Conservation (phyloP, 345 rosid genomes). For the Bruguiera sexangula region DNA sequence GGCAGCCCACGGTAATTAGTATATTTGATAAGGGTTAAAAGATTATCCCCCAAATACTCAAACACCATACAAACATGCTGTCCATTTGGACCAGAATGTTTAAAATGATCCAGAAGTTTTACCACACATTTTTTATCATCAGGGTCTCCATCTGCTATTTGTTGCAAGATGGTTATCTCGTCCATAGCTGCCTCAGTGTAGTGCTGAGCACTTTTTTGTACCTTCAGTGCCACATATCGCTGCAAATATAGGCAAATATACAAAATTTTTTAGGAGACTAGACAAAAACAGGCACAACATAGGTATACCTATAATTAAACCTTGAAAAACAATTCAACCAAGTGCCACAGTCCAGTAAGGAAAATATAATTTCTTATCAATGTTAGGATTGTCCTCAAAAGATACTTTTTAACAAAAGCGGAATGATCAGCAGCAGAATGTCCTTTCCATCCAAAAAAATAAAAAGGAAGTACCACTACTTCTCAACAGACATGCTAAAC, state of each 20-base stretch:
- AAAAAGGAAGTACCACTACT: no score
- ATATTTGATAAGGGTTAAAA: constrained; percentile 63
- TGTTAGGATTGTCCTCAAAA: no score
- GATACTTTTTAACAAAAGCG: no score
- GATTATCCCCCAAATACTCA: constrained; percentile 73
- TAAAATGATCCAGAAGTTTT: constrained; percentile 74
- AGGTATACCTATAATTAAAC: background rate
- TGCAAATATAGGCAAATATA: constrained; percentile 19
- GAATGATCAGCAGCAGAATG: no score
- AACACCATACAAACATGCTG: constrained; percentile 81
- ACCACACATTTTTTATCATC: constrained; percentile 64
- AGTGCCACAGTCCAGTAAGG: no score
- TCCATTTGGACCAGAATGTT: constrained; percentile 76
- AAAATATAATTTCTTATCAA: no score
- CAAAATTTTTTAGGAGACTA: background rate
- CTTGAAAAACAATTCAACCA: no score
- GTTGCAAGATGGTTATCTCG: constrained; percentile 71
- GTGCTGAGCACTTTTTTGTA: constrained; percentile 75
- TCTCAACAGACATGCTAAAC: no score
- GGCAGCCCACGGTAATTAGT: constrained; percentile 57
- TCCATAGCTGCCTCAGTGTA: constrained; percentile 79
- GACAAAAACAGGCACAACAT: background rate
- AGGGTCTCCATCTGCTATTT: constrained; percentile 58
- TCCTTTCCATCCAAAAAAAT: no score
- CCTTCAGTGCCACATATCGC: constrained; percentile 63